phyloP scores from a whole-genome alignment of 495 filamentous ascomycete species.

The Rhizodiscina lignyota region DNA sequence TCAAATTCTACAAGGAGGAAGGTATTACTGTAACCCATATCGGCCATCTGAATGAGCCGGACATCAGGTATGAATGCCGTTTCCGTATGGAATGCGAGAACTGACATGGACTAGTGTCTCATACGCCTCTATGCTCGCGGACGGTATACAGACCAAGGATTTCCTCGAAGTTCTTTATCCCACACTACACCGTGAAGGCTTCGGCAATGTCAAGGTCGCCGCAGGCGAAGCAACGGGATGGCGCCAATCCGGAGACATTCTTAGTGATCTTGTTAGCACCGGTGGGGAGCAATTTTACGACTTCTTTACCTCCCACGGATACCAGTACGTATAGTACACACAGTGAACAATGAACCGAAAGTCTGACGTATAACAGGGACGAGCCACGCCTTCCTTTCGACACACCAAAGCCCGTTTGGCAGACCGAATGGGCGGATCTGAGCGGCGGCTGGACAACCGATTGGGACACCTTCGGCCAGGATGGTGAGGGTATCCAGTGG shows the following conservation, averaged over 20 bases:
- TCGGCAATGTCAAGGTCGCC: slow-evolving; percentile 22
- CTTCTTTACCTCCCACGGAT: slow-evolving; percentile 32
- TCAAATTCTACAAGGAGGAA: slow-evolving; percentile 30
- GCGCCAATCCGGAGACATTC: slow-evolving; percentile 22
- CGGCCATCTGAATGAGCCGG: slow-evolving; percentile 42
- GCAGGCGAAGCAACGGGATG: slow-evolving; percentile 38
- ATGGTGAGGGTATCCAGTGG: slow-evolving; percentile 38
- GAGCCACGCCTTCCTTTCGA: slow-evolving; percentile 21
- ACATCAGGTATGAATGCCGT: too few species aligned
- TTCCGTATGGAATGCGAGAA: too few species aligned
- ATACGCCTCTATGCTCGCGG: slow-evolving; percentile 31
- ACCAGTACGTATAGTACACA: too few species aligned
- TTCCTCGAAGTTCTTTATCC: slow-evolving; percentile 30
- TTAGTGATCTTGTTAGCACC: slow-evolving; percentile 23
- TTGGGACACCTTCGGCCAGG: slow-evolving; percentile 30
- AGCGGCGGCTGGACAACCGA: slow-evolving; percentile 27
- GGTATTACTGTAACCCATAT: slow-evolving; percentile 33
- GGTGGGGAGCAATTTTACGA: slow-evolving; percentile 24
- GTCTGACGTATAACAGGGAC: too few species aligned
- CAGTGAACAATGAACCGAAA: too few species aligned
- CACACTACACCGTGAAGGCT: slow-evolving; percentile 21
- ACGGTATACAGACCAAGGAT: slow-evolving; percentile 29
- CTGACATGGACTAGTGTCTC: too few species aligned
- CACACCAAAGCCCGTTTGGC: slow-evolving; percentile 28
- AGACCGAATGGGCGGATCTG: slow-evolving; percentile 35